Conservation (phyloP, 2,329 filamentous ascomycete genomes). For the Amesomyces nigricolor region DNA sequence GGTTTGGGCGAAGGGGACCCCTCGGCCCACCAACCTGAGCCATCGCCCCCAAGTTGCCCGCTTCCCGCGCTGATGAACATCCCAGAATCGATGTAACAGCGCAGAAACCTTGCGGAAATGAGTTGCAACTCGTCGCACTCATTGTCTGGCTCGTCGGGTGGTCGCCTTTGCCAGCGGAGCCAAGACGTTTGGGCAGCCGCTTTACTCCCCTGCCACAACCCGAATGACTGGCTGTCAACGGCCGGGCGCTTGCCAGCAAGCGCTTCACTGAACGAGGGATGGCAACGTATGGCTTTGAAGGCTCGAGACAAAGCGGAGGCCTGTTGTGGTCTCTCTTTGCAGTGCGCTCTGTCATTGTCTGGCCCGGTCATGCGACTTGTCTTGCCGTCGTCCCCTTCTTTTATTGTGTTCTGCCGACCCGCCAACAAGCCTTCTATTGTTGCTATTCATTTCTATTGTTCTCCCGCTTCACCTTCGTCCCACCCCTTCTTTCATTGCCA, state of each 20-base stretch:
- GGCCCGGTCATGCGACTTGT: conserved; percentile 5
- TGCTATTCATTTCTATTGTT: conserved; percentile 14
- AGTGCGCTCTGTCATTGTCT: conserved; percentile 1
- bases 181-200: conserved; percentile 23
- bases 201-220: conserved; percentile 6
- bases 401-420: conserved; percentile 8
- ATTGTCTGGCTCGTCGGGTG: no score
- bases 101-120: no score
- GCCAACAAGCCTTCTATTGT: conserved; percentile 7
- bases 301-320: conserved; percentile 16
- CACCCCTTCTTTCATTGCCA: conserved; percentile 1
- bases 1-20: no score
- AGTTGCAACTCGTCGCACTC: no score
- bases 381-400: not conserved
- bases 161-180: not conserved
- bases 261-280: conserved; percentile 18
- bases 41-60: no score
- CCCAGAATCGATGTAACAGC: no score
- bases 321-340: conserved; percentile 14
- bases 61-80: not conserved
- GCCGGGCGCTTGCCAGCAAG: conserved; percentile 23
- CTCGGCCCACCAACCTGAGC: no score
- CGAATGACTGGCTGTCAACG: conserved; percentile 27
- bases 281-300: conserved; percentile 14
- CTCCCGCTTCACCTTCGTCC: conserved; percentile 14